Evolutionary conservation across 2,329 filamentous ascomycete genomes (phyloP).

Genomic region (Colletotrichum sp.): DNA sequence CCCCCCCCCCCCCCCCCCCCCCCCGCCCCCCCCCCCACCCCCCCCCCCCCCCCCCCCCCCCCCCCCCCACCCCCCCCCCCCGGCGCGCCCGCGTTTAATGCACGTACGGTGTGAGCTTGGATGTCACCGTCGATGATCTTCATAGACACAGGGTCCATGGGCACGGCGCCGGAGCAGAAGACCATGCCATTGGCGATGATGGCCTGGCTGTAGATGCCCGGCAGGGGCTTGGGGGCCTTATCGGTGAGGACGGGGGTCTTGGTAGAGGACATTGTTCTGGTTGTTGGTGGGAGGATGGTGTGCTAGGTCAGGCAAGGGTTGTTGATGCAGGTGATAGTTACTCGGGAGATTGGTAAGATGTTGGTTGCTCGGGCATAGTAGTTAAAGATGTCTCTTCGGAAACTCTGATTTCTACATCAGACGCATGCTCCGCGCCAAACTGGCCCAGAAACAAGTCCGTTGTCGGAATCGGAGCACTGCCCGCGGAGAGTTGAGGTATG

Average conservation of each 20-base stretch:
- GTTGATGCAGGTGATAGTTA: background rate
- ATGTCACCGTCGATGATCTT: conserved; percentile 68
- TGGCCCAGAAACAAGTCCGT: background rate
- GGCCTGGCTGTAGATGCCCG: conserved; percentile 53
- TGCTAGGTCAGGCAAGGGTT: background rate
- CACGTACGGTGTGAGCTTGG: conserved; percentile 63
- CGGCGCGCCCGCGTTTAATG: too few species aligned
- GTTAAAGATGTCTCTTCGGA: background rate
- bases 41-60: too few species aligned
- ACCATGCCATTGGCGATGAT: conserved; percentile 72
- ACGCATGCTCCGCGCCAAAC: background rate
- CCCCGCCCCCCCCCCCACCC: too few species aligned
- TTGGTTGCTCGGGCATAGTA: background rate
- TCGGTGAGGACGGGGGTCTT: conserved; percentile 42
- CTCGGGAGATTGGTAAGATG: background rate
- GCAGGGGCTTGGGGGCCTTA: conserved; percentile 45
- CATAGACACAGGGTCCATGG: conserved; percentile 62
- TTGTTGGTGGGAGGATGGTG: background rate
- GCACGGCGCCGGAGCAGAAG: conserved; percentile 75
- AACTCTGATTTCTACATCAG: background rate
- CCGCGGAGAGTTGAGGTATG: background rate
- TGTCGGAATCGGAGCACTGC: background rate
- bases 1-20: too few species aligned
- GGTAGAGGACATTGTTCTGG: conserved; percentile 16
- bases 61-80: too few species aligned